Percentiles rank a stretch among this genome's conserved stretches.
Evolutionary conservation across 2,329 filamentous ascomycete species (phyloP).

Genomic region (Calonectria henricotiae): DNA sequence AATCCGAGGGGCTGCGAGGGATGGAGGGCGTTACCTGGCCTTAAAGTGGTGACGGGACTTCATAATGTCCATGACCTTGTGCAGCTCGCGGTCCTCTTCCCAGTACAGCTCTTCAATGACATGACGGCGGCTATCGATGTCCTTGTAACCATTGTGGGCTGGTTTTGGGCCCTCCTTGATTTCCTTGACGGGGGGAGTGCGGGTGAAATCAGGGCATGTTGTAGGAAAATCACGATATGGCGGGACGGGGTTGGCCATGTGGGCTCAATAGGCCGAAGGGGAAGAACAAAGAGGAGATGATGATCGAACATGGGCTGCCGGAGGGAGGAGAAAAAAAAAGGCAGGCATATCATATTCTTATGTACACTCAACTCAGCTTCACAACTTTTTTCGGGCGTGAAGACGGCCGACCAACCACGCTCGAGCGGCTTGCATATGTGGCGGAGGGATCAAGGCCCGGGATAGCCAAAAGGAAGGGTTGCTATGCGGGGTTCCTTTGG

Average conservation of each 20-base stretch:
- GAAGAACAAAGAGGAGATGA: neutral
- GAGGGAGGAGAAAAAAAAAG: neutral
- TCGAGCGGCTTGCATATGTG: conserved; percentile 16
- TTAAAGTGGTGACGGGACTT: neutral
- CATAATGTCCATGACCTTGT: conserved; percentile 11
- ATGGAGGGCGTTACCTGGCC: neutral
- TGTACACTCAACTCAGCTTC: conserved; percentile 21
- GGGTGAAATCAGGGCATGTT: neutral
- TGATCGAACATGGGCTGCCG: neutral
- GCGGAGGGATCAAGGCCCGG: conserved; percentile 21
- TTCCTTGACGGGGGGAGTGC: neutral
- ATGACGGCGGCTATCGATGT: conserved; percentile 15
- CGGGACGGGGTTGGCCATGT: conserved; percentile 5
- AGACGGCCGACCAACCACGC: conserved; percentile 9
- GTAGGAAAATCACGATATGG: neutral
- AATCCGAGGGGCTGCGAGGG: neutral
- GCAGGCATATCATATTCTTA: conserved; percentile 20
- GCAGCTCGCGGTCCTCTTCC: neutral
- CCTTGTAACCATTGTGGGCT: neutral
- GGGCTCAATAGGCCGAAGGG: conserved; percentile 1
- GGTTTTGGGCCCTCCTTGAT: neutral
- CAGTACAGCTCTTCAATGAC: conserved; percentile 11
- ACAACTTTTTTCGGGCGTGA: conserved; percentile 16
- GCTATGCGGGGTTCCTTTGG: conserved; percentile 18
- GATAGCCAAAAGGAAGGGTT: conserved; percentile 21